A percentile compares a stretch with the other conserved stretches of the same genome.
These are phyloP conservation scores for Ulmus americana DNA, from an alignment of 331 rosid species.

Conservation along the genomic window DNA sequence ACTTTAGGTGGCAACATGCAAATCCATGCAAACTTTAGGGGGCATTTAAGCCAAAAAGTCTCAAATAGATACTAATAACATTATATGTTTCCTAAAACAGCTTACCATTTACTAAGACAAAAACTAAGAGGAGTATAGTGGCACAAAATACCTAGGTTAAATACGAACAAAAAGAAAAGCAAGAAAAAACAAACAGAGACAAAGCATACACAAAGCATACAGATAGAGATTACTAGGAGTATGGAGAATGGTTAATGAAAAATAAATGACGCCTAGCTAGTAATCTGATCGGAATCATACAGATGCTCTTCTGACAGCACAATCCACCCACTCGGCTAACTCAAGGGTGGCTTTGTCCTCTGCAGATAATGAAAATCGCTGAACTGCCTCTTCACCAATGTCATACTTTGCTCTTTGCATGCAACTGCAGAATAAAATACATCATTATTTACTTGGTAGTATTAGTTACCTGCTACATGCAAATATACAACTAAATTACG, in stretches of 20 bases:
- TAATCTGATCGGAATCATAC: conserved; percentile 45
- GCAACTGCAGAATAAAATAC: conserved; percentile 53
- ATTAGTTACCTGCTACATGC: too few species aligned
- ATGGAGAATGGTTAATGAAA: not conserved
- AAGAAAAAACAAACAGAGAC: not conserved
- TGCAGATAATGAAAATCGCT: conserved; percentile 89
- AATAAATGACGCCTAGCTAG: not conserved
- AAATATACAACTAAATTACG: too few species aligned
- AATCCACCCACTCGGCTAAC: conserved; percentile 96
- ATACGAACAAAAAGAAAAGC: not conserved
- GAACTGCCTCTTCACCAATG: conserved; percentile 92
- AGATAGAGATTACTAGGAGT: not conserved
- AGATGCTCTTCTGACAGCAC: conserved; percentile 69
- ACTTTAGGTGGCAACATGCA: too few species aligned
- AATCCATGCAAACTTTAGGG: too few species aligned
- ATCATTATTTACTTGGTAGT: not conserved
- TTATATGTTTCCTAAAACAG: too few species aligned
- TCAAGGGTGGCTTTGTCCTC: conserved; percentile 98
- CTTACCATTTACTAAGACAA: not conserved
- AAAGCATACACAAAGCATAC: not conserved
- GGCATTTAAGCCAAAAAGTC: too few species aligned
- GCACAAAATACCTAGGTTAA: not conserved
- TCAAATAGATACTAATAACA: too few species aligned
- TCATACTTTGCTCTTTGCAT: conserved; percentile 97
- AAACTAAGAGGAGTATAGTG: not conserved